Evolutionary conservation across 371 early-diverging fungal genomes (phyloP), one percentile per base, ranked within the genome.

Genomic region (Sporodiniella umbellata): DNA sequence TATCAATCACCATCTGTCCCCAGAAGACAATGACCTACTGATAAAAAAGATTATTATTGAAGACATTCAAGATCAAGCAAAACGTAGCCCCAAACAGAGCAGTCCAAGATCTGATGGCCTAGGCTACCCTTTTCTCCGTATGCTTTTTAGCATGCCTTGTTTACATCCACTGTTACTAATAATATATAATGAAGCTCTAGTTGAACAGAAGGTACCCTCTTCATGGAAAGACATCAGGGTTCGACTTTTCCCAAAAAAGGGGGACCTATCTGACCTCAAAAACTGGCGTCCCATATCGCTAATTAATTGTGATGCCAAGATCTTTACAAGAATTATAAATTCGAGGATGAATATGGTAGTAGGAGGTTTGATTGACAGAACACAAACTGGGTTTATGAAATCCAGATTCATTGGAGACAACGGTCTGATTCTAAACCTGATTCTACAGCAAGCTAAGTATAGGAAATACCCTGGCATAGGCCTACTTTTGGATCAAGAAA

Each of bases 231-330:
- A 48, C 24, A 49, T 53, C 1, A 35, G 55, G 2, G 51, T 60
- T 23, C 48, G 48, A 11, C 30, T 48, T 1, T n/a, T 48, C 19
- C 43, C 55, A 12, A 54, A 48, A 18, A 48, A 42, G 24, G 63
- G 63, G 0, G 58, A 58, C 8, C 8, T 55, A 4, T 25, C 30
- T 2, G 6, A 23, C 2, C 38, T 68, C 8, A 26, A 38, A 1
- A 68, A 63, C 50, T 68, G 64, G 59, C 21, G 64, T 2, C 68
- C 62, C 0, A 55, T 68, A 0, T 53, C 53, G 2, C 24, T 53
- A 5, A 45, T 53, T n/a, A 53, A 53, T 15, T n/a, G 39, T 21
- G 46, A 53, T 53, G 30, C 53, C 0, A 45, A 53, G 12, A 30
- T 39, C 3, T 45, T 53, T n/a, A 53, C 53, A 1, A 8, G 46